Evolutionary conservation across 768 basidiomycete genomes (phyloP), one percentile per base, ranked within the genome.

Genomic region (Lyophyllum decastes): DNA sequence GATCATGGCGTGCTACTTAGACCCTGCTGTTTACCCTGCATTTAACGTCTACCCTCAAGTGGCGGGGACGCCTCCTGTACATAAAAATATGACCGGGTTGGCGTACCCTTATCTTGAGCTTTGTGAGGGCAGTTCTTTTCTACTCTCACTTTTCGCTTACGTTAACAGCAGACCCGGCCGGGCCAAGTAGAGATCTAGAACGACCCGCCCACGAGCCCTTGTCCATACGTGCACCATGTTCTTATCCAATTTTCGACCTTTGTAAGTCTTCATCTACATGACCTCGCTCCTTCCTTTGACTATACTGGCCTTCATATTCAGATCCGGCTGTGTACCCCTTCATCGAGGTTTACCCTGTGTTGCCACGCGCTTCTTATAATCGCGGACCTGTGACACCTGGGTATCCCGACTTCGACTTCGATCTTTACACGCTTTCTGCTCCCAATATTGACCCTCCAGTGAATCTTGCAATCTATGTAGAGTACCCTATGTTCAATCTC

Each of bases 271-370:
- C 25, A 27, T 16, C 22, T 34, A 4, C 12, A 16, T 16, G 10
- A 10, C 16, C 30, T 30, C 16, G 4, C 12, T 45, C 17, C 19
- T 38, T 21, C 25, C 24, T 35, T 19, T 16, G 7, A 4, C 33
- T 14, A 44, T 9, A 19, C 14, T 25, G 7, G 21, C n/a, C 34
- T 44, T 22, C 40, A 41, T n/a, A 10, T 19, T 45, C 48, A 81
- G 79, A 81, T 67, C 75, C 78, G 19, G 62, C 74, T 16, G 70
- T 74, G 27, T 68, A 69, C 40, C 66, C 68, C 19, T 44, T 58
- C 46, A 64, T 64, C 34, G 63, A 69, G 24, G 41, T 69, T 16
- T 69, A 69, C 48, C 68, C 68, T 47, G 7, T 25, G 24, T 43
- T 59, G 25, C 41, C 62, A 26, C 24, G 41, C 4, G 48, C 40